Conservation (phyloP, 139 green algal genomes). For the Tetradesmus lagerheimii region DNA sequence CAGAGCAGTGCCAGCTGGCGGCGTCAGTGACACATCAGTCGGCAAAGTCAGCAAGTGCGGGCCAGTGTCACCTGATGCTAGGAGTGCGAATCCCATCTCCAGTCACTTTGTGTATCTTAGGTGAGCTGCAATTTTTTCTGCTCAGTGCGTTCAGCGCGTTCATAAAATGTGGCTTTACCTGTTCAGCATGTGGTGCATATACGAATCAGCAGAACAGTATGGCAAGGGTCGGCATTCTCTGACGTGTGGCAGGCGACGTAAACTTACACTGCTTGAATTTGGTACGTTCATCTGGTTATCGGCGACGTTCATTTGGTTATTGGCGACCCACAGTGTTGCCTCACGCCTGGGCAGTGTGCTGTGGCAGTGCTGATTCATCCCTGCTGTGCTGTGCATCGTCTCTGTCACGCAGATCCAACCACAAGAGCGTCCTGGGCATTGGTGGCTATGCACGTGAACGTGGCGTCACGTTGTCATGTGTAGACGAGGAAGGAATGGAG, state of each 20-base stretch:
- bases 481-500: conserved; percentile 52
- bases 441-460: conserved; percentile 67
- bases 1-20: neutral
- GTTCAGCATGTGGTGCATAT: too few relatives aligned
- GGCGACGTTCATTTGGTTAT: too few relatives aligned
- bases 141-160: neutral
- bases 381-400: neutral
- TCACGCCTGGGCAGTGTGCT: neutral
- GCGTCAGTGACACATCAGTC: neutral
- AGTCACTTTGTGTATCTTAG: conserved; percentile 34
- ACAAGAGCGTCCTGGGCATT: conserved; percentile 77
- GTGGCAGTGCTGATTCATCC: neutral
- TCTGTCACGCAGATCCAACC: neutral
- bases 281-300: too few relatives aligned
- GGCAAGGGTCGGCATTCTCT: too few relatives aligned
- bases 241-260: too few relatives aligned
- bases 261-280: too few relatives aligned
- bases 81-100: neutral
- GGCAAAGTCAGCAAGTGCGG: neutral
- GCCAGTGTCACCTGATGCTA: neutral
- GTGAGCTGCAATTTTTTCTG: neutral
- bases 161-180: too few relatives aligned
- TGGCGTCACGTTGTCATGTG: neutral
- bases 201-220: too few relatives aligned
- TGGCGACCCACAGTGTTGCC: too few relatives aligned